A percentile compares a stretch with the other conserved stretches of the same genome.
Evolutionary conservation across 2,329 filamentous ascomycete genomes (phyloP).

Genomic region (Pseudofabraea citricarpa): DNA sequence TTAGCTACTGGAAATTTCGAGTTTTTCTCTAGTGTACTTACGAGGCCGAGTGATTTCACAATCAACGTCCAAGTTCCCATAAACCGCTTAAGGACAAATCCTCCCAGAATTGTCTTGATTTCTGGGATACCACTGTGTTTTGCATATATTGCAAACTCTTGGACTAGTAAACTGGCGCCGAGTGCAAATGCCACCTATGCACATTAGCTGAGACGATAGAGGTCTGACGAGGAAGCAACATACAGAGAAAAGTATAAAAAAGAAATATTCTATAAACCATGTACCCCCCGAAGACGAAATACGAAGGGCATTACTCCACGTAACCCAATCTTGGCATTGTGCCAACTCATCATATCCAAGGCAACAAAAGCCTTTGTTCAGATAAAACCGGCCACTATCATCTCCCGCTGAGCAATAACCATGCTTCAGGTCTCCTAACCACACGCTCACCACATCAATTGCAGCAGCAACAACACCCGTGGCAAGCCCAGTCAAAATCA

Average conservation of each 20-base stretch:
- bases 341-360: conserved; percentile 81
- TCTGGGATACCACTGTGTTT: conserved; percentile 96
- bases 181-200: conserved; percentile 69
- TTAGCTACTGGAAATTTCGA: too few relatives aligned
- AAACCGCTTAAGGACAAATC: conserved; percentile 86
- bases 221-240: conserved; percentile 26
- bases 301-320: conserved; percentile 75
- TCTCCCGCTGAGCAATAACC: conserved; percentile 76
- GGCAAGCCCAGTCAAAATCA: conserved; percentile 79
- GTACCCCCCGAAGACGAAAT: conserved; percentile 60
- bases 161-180: conserved; percentile 73
- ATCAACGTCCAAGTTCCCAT: conserved; percentile 83
- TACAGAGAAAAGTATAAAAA: conserved; percentile 83
- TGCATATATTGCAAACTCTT: conserved; percentile 79
- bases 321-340: conserved; percentile 81
- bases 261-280: conserved; percentile 82
- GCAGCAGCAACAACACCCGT: conserved; percentile 80
- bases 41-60: conserved; percentile 84
- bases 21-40: too few relatives aligned
- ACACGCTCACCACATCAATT: conserved; percentile 88
- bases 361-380: conserved; percentile 90
- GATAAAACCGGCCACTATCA: conserved; percentile 82
- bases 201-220: neutral
- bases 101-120: conserved; percentile 93
- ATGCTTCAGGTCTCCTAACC: conserved; percentile 87